Conservation (phyloP, 2,329 filamentous ascomycete species). For the Cladophialophora immunda region DNA sequence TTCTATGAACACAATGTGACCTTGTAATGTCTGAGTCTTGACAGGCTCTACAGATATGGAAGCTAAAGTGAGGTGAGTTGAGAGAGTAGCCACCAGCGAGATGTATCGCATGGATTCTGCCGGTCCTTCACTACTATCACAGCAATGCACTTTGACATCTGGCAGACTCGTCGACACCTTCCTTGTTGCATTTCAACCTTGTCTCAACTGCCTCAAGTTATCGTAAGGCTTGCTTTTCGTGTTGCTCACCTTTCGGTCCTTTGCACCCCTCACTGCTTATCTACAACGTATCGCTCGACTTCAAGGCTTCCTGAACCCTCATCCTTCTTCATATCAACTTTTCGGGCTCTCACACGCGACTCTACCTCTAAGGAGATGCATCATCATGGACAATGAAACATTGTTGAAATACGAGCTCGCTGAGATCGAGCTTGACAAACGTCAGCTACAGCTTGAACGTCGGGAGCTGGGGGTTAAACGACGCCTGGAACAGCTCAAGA, state of each 20-base stretch:
- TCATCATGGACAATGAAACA: background rate
- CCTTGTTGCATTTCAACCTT: background rate
- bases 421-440: conserved; percentile 8
- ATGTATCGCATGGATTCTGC: background rate
- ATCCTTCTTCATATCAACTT: background rate
- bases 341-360: background rate
- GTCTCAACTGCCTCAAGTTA: background rate
- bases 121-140: background rate
- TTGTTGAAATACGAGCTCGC: background rate
- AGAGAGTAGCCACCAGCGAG: background rate
- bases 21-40: background rate
- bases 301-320: background rate
- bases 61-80: background rate
- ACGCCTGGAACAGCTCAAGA: background rate
- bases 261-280: background rate
- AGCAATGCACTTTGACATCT: background rate
- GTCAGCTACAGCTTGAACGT: conserved; percentile 10
- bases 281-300: background rate
- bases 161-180: background rate
- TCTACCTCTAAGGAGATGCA: background rate
- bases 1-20: background rate
- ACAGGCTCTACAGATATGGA: background rate
- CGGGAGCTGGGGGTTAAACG: background rate
- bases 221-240: background rate
- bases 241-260: background rate